Conservation (phyloP, 2,329 filamentous ascomycete species). For the Neospermospora avenae region DNA sequence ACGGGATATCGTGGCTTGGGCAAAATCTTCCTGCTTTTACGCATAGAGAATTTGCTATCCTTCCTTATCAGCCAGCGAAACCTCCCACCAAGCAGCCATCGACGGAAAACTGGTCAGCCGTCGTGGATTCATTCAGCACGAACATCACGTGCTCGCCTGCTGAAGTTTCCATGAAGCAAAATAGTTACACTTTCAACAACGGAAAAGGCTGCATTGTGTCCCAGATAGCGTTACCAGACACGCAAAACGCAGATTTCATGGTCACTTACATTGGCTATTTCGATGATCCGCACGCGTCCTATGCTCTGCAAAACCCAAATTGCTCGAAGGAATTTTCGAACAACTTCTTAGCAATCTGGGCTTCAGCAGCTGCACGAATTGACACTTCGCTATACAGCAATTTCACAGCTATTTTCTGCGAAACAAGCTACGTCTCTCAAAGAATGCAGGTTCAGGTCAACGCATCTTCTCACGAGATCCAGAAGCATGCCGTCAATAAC, state of each 20-base stretch:
- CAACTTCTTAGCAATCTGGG: slow-evolving; percentile 40
- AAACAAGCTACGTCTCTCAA: slow-evolving; percentile 43
- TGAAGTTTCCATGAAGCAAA: background rate
- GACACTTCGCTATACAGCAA: slow-evolving; percentile 9
- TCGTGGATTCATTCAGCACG: slow-evolving; percentile 36
- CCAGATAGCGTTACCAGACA: background rate
- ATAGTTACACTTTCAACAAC: slow-evolving; percentile 36
- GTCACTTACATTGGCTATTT: slow-evolving; percentile 43
- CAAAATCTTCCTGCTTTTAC: slow-evolving; percentile 45
- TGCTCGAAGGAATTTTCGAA: slow-evolving; percentile 38
- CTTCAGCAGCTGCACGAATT: slow-evolving; percentile 1
- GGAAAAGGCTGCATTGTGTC: slow-evolving; percentile 39
- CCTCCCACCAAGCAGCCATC: background rate
- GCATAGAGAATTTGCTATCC: slow-evolving; percentile 40
- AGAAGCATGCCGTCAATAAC: no score
- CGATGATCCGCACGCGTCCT: slow-evolving; percentile 34
- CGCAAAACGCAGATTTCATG: background rate
- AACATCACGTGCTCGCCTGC: slow-evolving; percentile 41
- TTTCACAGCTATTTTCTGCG: slow-evolving; percentile 43
- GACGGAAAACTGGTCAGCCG: slow-evolving; percentile 23
- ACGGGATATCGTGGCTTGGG: slow-evolving; percentile 45
- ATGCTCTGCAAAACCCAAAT: slow-evolving; percentile 32
- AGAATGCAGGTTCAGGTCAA: slow-evolving; percentile 27
- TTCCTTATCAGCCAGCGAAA: slow-evolving; percentile 40
- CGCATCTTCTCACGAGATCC: background rate